Percentiles rank a stretch among this genome's conserved stretches.
These are phyloP conservation scores for Aspergillus egyptiacus DNA, from an alignment of 495 filamentous ascomycete species.

Conservation along the genomic window DNA sequence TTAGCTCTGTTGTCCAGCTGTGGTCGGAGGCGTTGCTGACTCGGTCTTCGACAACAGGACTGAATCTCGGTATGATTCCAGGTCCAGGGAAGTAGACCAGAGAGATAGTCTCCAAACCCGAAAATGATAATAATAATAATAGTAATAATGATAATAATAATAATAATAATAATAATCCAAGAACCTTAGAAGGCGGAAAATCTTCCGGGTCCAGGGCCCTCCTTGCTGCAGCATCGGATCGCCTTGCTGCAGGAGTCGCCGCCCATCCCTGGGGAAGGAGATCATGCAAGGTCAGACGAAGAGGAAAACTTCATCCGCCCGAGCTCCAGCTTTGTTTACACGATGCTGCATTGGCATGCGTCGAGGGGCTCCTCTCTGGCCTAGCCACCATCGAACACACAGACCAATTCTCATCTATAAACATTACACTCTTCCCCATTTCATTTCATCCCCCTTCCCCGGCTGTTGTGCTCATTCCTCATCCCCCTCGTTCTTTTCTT, in stretches of 20 bases:
- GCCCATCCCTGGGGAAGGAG: slow-evolving; percentile 40
- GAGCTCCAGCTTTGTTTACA: slow-evolving; percentile 44
- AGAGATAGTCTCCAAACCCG: no score
- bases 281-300: slow-evolving; percentile 44
- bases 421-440: slow-evolving; percentile 33
- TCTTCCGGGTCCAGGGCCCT: slow-evolving; percentile 17
- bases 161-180: slow-evolving; percentile 1
- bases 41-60: no score
- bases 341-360: slow-evolving; percentile 39
- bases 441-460: background rate
- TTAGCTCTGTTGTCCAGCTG: no score
- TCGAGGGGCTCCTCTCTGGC: slow-evolving; percentile 22
- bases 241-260: slow-evolving; percentile 38
- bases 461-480: background rate
- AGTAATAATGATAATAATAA: no score
- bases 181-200: slow-evolving; percentile 14
- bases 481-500: background rate
- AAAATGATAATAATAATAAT: no score
- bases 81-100: no score
- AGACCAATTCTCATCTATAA: slow-evolving; percentile 28
- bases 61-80: no score
- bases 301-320: no score
- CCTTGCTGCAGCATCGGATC: slow-evolving; percentile 37
- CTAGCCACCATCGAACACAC: slow-evolving; percentile 23
- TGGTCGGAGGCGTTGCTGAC: no score